Conservation (phyloP, 768 basidiomycete genomes). For the Tulasnella sp. region DNA sequence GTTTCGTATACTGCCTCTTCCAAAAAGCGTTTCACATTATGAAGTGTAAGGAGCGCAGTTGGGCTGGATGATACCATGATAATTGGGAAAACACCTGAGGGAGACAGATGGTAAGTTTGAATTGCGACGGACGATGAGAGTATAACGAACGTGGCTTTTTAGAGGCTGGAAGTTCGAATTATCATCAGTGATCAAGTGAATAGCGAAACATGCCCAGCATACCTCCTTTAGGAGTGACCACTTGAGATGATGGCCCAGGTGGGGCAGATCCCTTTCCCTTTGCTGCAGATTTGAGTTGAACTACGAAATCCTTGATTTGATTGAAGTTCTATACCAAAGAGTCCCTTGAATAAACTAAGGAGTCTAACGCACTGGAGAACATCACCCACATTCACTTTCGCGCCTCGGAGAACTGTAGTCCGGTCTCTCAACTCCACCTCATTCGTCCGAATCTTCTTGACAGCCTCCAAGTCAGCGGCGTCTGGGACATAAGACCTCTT, state of each 20-base stretch:
- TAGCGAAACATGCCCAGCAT: conserved; percentile 20
- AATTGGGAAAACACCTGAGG: conserved; percentile 69
- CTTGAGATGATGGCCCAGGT: conserved; percentile 23
- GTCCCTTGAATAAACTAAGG: too few species aligned
- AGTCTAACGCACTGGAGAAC: not conserved
- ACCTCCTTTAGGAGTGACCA: conserved; percentile 29
- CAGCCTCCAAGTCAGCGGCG: conserved; percentile 61
- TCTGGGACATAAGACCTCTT: conserved; percentile 77
- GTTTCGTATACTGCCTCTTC: conserved; percentile 82
- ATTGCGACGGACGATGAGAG: not conserved
- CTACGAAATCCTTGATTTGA: conserved; percentile 47
- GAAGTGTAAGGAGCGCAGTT: conserved; percentile 91
- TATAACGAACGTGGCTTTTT: conserved; percentile 53
- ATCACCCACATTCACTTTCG: conserved; percentile 64
- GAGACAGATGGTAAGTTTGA: not conserved
- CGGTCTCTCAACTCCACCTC: conserved; percentile 75
- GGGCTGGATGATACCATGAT: conserved; percentile 96
- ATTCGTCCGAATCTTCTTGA: conserved; percentile 66
- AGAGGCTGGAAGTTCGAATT: conserved; percentile 36
- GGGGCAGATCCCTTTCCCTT: conserved; percentile 27
- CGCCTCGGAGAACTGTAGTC: conserved; percentile 69
- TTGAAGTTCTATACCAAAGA: conserved; percentile 66
- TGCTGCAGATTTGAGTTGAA: conserved; percentile 53
- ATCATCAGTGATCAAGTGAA: not conserved
- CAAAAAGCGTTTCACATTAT: conserved; percentile 88